Evolutionary conservation across 169 alveolate species (phyloP).

Genomic region (Pseudocohnilembus persalinus): DNA sequence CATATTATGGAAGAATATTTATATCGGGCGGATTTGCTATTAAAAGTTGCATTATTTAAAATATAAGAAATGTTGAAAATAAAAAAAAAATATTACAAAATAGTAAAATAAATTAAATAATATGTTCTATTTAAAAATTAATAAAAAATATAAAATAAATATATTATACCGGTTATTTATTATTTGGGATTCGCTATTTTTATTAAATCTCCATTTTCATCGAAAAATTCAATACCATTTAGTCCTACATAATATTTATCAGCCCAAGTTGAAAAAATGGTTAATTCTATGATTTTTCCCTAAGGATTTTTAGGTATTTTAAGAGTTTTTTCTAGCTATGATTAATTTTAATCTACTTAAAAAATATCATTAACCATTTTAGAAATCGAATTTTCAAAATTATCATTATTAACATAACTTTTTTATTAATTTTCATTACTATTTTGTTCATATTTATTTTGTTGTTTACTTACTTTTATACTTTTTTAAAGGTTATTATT

Average conservation of each 20-base stretch:
- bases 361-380: constrained; percentile 15
- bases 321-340: neutral
- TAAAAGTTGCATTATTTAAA: too few relatives aligned
- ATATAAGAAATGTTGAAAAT: too few relatives aligned
- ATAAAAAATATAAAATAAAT: too few relatives aligned
- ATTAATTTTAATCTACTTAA: neutral
- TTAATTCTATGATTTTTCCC: constrained; percentile 34
- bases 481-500: too few relatives aligned
- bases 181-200: constrained; percentile 26
- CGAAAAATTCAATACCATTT: constrained; percentile 71
- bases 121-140: neutral
- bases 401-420: too few relatives aligned
- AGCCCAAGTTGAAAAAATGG: constrained; percentile 69
- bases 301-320: constrained; percentile 63
- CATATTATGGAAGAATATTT: constrained; percentile 72
- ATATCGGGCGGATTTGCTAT: constrained; percentile 76
- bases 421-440: too few relatives aligned
- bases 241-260: constrained; percentile 75
- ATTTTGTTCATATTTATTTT: too few relatives aligned
- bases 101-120: too few relatives aligned
- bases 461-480: too few relatives aligned
- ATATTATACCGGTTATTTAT: constrained; percentile 8
- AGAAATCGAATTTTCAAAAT: too few relatives aligned
- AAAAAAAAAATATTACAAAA: too few relatives aligned
- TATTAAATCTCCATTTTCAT: constrained; percentile 55